Conservation (phyloP, 2,329 filamentous ascomycete genomes). For the Claviceps sp. region DNA sequence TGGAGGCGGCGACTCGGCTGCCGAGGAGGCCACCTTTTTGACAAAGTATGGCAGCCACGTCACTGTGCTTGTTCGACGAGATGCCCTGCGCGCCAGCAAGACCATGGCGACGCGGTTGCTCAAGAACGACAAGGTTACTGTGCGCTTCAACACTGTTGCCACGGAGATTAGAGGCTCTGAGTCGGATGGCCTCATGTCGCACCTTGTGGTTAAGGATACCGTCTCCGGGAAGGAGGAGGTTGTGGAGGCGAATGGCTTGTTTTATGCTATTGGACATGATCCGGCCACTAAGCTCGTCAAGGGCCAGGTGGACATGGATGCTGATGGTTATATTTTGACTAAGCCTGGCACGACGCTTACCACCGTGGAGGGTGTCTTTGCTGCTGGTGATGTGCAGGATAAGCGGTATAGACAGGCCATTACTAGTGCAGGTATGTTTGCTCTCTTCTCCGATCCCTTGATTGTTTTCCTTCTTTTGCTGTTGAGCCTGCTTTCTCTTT, state of each 20-base stretch:
- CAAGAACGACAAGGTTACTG: conserved; percentile 76
- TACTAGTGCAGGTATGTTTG: conserved; percentile 74
- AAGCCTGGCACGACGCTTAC: conserved; percentile 80
- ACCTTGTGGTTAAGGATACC: conserved; percentile 71
- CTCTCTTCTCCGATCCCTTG: background rate
- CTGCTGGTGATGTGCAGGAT: conserved; percentile 94
- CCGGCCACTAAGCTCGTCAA: conserved; percentile 85
- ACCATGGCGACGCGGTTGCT: conserved; percentile 83
- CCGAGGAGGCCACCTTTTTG: conserved; percentile 93
- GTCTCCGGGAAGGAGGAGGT: conserved; percentile 64
- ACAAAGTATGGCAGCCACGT: conserved; percentile 96
- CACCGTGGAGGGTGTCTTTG: conserved; percentile 83
- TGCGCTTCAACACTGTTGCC: conserved; percentile 72
- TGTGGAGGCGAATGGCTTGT: conserved; percentile 82
- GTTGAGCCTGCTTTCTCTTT: background rate
- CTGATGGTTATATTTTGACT: conserved; percentile 83
- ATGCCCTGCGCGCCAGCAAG: conserved; percentile 74
- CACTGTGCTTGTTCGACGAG: conserved; percentile 80
- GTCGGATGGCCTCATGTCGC: conserved; percentile 68
- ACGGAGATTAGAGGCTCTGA: conserved; percentile 76
- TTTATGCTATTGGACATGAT: conserved; percentile 96
- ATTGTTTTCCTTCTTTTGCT: background rate
- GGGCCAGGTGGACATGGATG: conserved; percentile 76
- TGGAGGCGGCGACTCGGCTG: conserved; percentile 89
- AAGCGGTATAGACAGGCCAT: conserved; percentile 97